Conservation (phyloP, 495 filamentous ascomycete species). For the Aspergillus ostianus region DNA sequence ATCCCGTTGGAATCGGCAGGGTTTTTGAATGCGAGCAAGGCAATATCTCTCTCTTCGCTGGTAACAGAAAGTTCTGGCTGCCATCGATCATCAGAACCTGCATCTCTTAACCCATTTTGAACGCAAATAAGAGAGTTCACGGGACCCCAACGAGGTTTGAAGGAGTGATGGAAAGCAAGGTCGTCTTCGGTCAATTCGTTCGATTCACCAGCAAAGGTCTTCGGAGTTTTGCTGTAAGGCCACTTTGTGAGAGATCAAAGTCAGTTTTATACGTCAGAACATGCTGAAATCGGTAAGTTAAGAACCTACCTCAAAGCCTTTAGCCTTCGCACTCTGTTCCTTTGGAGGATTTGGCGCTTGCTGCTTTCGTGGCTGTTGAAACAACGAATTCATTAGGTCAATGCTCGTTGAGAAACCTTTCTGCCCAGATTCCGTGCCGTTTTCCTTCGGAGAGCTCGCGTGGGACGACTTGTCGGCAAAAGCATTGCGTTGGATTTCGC, state of each 20-base stretch:
- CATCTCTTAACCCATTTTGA: conserved; percentile 26
- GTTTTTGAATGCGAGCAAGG: conserved; percentile 28
- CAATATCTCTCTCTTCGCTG: conserved; percentile 38
- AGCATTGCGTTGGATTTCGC: conserved; percentile 57
- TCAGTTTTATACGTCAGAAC: neutral
- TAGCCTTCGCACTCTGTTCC: conserved; percentile 48
- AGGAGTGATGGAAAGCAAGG: conserved; percentile 57
- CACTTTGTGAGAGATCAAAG: conserved; percentile 60
- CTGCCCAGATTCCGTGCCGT: conserved; percentile 35
- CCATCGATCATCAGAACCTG: conserved; percentile 33
- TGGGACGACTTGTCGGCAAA: conserved; percentile 39
- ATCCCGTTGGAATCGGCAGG: conserved; percentile 29
- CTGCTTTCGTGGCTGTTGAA: conserved; percentile 50
- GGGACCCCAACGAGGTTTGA: conserved; percentile 78
- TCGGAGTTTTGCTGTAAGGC: conserved; percentile 77
- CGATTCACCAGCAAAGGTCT: conserved; percentile 57
- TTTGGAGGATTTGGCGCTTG: conserved; percentile 36
- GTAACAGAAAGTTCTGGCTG: conserved; percentile 35
- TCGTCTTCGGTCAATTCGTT: conserved; percentile 58
- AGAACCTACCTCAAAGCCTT: conserved; percentile 75
- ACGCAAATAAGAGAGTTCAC: conserved; percentile 70
- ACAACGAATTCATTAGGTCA: conserved; percentile 89
- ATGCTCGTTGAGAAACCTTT: conserved; percentile 73
- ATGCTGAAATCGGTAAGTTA: conserved; percentile 35
- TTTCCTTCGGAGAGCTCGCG: conserved; percentile 33